Conservation (phyloP, 306 rosid genomes). For the Biancaea sappan region DNA sequence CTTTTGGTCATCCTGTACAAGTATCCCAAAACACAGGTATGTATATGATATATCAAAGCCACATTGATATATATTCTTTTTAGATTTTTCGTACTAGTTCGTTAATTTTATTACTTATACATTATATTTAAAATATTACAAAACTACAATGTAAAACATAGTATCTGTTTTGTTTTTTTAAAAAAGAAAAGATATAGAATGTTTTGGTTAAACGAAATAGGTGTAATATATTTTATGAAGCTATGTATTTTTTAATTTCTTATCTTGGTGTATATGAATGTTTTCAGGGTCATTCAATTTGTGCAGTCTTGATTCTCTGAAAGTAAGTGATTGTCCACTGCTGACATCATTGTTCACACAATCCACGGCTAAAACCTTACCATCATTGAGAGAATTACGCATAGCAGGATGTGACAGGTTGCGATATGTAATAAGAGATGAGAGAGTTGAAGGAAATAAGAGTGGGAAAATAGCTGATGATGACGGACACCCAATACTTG, state of each 20-base stretch:
- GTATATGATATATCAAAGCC: no score
- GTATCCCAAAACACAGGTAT: no score
- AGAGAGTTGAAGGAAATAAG: background rate
- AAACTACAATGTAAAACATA: background rate
- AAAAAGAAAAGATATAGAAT: background rate
- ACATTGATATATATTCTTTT: no score
- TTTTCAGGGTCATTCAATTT: background rate
- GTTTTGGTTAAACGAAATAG: background rate
- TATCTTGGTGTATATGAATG: no score
- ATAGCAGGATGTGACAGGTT: background rate
- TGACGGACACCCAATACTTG: background rate
- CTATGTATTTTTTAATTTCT: no score
- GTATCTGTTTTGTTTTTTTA: background rate
- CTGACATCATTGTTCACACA: background rate
- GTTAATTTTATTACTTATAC: no score
- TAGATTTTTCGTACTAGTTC: no score
- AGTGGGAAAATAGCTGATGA: background rate
- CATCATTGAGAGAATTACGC: background rate
- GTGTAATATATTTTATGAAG: no score
- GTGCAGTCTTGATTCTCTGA: background rate
- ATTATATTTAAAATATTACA: no score
- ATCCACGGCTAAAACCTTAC: background rate
- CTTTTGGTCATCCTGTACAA: background rate
- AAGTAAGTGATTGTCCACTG: background rate
- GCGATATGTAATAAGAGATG: background rate